Evolutionary conservation across 169 alveolate species (phyloP), one percentile per base, ranked within the genome.

Genomic region (Eimeria necatrix): DNA sequence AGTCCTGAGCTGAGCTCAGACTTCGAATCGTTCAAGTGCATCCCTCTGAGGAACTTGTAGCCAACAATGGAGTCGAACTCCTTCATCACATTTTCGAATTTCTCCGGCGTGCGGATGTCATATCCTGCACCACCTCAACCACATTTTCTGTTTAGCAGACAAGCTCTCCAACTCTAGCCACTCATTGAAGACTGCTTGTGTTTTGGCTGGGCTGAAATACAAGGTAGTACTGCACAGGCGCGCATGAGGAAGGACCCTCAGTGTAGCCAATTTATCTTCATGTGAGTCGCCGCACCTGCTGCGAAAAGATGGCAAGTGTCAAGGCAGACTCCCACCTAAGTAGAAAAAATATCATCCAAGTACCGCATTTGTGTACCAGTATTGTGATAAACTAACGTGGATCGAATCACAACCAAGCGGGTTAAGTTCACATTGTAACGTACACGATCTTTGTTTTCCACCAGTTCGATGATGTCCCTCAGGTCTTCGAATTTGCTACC

Each of bases 261-360:
- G 41, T 32, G 41, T 32, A 32, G 2, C 41, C 68, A 56, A 56
- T 56, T 56, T 56, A 56, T 56, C 68, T 12, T 56, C 2, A 10
- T 56, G 68, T 18, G 68, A 12, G 68, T 56, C 68, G 68, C 68
- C 94, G 10, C 71, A 94, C 95, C 99, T 7, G 99, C 99, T 26
- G 99, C 98, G 70, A 97, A 98, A 8, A 98, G 97, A 76, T 98
- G 99, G 74, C 99, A 98, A n/a, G 99, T 98, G 74, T 98, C 99
- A 22, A 98, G 96, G 84, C 99, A 98, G 26, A 98, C 98, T 20
- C 99, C 99, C 18, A 98, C 95, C 98, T 97, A 94, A 26, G 52
- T 14, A 3, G 2, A 56, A 8, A 22, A 8, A n/a, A 68, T 8
- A n/a, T 16, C n/a, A n/a, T 16, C 41, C 78, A 68, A 68, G 12